These are phyloP conservation scores for Fusarium subglutinans DNA, from an alignment of 2,329 filamentous ascomycete species.

Conservation along the genomic window DNA sequence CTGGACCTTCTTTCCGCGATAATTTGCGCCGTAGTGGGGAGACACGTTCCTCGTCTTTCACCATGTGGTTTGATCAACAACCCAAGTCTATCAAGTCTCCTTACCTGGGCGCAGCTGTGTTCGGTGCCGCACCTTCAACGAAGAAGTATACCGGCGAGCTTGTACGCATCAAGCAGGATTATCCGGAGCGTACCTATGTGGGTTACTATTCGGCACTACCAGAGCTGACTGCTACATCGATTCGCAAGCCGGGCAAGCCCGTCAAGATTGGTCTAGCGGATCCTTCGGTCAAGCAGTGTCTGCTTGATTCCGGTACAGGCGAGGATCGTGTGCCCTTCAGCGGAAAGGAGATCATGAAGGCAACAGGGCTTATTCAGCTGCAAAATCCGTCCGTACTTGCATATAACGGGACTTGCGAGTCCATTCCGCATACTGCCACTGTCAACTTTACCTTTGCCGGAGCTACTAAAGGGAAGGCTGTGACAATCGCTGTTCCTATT, in stretches of 20 bases:
- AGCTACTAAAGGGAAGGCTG: neutral
- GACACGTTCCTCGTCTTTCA: neutral
- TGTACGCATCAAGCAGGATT: neutral
- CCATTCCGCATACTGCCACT: neutral
- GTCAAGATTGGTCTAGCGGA: neutral
- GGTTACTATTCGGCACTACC: neutral
- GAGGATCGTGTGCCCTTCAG: neutral
- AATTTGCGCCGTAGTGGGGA: neutral
- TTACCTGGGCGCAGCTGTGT: neutral
- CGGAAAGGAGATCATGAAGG: neutral
- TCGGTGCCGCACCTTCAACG: neutral
- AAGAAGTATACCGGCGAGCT: neutral
- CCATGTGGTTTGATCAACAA: neutral
- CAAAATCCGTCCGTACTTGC: neutral
- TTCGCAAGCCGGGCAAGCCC: neutral
- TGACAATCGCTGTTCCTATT: neutral
- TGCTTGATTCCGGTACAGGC: neutral
- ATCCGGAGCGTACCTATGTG: neutral
- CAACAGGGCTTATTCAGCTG: neutral
- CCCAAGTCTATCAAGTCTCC: neutral
- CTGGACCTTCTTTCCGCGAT: neutral
- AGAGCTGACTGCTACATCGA: neutral
- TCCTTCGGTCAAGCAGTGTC: neutral
- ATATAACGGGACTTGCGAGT: neutral
- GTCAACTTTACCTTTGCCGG: neutral